A percentile compares a stretch with the other conserved stretches of the same genome.
Evolutionary conservation across 805 yeast genomes (phyloP).

Genomic region (Kluyveromyces dobzhanskii): DNA sequence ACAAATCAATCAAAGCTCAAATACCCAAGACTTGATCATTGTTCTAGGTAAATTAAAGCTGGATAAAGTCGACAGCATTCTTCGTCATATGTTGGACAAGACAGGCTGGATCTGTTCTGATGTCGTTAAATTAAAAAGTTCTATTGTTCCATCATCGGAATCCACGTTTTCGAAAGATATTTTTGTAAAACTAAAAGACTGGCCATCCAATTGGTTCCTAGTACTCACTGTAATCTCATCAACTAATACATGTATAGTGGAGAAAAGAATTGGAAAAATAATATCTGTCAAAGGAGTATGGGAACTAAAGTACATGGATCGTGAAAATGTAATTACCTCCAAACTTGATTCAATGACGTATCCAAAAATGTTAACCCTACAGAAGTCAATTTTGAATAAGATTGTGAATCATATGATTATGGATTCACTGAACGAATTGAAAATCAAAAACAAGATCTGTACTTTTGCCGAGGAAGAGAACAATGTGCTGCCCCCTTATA

Average conservation of each 20-base stretch:
- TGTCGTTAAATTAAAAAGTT: constrained; percentile 17
- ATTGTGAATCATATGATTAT: constrained; percentile 30
- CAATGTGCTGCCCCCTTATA: constrained; percentile 17
- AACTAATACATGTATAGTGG: constrained; percentile 24
- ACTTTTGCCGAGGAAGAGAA: constrained; percentile 10
- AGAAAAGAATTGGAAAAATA: constrained; percentile 28
- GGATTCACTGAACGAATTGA: constrained; percentile 28
- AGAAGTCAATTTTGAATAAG: constrained; percentile 25
- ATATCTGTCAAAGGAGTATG: constrained; percentile 25
- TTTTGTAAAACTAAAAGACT: constrained; percentile 26
- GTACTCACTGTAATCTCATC: constrained; percentile 28
- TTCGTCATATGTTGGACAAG: constrained; percentile 29
- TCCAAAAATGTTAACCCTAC: constrained; percentile 25
- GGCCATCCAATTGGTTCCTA: constrained; percentile 32
- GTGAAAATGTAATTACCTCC: constrained; percentile 15
- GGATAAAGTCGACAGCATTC: constrained; percentile 24
- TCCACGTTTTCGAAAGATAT: constrained; percentile 14
- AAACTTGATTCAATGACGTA: constrained; percentile 29
- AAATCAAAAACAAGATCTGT: constrained; percentile 23
- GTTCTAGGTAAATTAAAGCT: constrained; percentile 25
- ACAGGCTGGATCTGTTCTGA: constrained; percentile 29
- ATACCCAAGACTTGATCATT: constrained; percentile 18
- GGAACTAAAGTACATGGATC: constrained; percentile 26
- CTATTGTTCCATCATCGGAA: constrained; percentile 14
- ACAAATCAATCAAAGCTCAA: constrained; percentile 23